Conservation (phyloP, 2,329 filamentous ascomycete genomes). For the Penicillium palitans region DNA sequence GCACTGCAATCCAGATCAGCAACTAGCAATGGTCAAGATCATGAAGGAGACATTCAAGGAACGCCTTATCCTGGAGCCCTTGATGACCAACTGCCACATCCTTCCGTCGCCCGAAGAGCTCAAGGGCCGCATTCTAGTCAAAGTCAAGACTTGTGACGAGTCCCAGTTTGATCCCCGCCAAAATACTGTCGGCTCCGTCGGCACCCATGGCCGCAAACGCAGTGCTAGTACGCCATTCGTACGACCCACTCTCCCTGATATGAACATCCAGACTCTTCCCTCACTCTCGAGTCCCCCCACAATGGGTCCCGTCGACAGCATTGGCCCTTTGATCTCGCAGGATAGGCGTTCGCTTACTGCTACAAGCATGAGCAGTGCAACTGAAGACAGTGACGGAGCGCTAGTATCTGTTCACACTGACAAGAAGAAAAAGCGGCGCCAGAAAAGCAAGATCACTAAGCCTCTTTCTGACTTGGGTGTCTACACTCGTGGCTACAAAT, state of each 20-base stretch:
- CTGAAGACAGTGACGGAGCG: conserved; percentile 75
- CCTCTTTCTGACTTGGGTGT: conserved; percentile 83
- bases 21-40: conserved; percentile 82
- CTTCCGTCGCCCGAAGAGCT: conserved; percentile 86
- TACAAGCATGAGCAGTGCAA: conserved; percentile 58
- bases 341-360: conserved; percentile 56
- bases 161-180: conserved; percentile 48
- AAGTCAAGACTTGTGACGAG: conserved; percentile 80
- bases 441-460: conserved; percentile 79
- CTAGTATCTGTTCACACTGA: conserved; percentile 54
- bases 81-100: conserved; percentile 66
- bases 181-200: conserved; percentile 43
- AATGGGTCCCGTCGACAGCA: conserved; percentile 51
- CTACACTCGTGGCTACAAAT: conserved; percentile 75
- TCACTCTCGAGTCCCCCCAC: conserved; percentile 55
- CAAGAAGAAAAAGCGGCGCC: conserved; percentile 57
- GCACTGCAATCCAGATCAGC: conserved; percentile 81
- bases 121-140: conserved; percentile 81
- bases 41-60: conserved; percentile 82
- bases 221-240: conserved; percentile 79
- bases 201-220: conserved; percentile 48
- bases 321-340: conserved; percentile 48
- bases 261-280: conserved; percentile 49
- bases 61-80: conserved; percentile 73
- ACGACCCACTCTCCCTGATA: conserved; percentile 61